phyloP scores from a whole-genome alignment of 1,284 basidiomycete species.

The Ganoderma meredithae region DNA sequence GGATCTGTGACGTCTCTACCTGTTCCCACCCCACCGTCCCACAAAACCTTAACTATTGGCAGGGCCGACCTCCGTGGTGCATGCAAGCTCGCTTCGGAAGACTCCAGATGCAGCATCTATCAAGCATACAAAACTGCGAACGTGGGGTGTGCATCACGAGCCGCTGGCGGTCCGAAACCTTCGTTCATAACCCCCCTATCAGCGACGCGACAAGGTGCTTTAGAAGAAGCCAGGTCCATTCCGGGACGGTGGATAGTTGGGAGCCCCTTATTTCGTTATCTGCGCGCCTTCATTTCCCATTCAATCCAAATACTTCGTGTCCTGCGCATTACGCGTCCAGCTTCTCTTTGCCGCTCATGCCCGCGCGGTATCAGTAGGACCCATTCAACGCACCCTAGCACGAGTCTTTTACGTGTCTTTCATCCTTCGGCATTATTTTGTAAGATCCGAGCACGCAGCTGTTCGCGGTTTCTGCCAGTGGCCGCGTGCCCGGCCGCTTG shows the following conservation, averaged over 20 bases:
- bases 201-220: background rate
- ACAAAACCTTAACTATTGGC: background rate
- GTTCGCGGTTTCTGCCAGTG: constrained; percentile 3
- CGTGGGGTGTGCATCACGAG: constrained; percentile 3
- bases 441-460: constrained; percentile 22
- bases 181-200: background rate
- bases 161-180: background rate
- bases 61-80: background rate
- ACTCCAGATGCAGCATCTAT: background rate
- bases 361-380: background rate
- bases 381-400: background rate
- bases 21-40: background rate
- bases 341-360: background rate
- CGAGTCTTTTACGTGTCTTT: constrained; percentile 11
- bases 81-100: background rate
- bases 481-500: constrained; percentile 1
- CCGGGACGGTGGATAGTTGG: background rate
- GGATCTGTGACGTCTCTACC: background rate
- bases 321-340: background rate
- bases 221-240: background rate
- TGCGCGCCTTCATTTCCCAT: background rate
- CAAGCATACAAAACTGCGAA: background rate
- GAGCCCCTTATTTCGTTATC: background rate
- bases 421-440: constrained; percentile 5
- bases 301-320: background rate